phyloP scores from a whole-genome alignment of 192 early-diverging fungal genomes.

The Backusella westeae region DNA sequence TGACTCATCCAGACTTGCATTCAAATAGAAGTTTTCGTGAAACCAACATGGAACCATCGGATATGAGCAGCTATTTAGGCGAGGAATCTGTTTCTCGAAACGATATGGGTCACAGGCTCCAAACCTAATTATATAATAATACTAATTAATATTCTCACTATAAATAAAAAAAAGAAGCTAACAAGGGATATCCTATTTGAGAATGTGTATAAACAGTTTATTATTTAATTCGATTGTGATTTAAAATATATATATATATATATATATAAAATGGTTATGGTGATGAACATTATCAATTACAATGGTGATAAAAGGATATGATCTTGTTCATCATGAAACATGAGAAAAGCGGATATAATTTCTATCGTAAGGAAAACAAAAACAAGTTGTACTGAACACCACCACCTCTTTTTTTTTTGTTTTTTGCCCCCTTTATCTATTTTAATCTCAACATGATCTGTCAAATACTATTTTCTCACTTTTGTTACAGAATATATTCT shows the following conservation, averaged over 20 bases:
- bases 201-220: background rate
- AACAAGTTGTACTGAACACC: background rate
- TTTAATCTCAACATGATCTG: background rate
- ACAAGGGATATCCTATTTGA: slow-evolving; percentile 4
- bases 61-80: background rate
- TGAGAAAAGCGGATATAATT: background rate
- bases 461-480: background rate
- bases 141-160: background rate
- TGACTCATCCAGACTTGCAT: slow-evolving; percentile 11
- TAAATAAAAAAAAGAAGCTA: background rate
- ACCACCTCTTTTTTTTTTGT: background rate
- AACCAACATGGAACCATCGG: background rate
- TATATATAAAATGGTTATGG: background rate
- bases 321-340: background rate
- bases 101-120: slow-evolving; percentile 2
- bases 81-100: slow-evolving; percentile 2
- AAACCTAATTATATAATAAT: background rate
- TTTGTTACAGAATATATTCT: background rate
- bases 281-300: background rate
- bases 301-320: background rate
- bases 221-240: background rate
- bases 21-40: background rate
- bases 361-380: slow-evolving; percentile 1
- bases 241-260: background rate
- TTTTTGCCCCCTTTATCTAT: background rate